phyloP scores from a whole-genome alignment of 495 filamentous ascomycete species.

The Niebla homalea region DNA sequence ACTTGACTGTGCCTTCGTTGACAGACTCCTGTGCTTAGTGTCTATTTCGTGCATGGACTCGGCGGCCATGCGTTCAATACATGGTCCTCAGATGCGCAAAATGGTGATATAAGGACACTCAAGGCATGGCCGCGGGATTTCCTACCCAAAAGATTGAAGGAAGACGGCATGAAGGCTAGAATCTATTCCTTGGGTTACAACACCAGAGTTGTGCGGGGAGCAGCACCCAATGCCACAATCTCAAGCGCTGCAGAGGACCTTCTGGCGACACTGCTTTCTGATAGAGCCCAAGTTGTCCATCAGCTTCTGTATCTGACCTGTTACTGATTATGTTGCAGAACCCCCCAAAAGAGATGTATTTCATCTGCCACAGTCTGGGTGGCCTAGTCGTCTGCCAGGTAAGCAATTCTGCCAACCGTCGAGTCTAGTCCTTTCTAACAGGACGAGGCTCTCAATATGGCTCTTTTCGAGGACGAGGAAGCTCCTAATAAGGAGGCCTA shows the following conservation, averaged over 20 bases:
- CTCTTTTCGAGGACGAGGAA: conserved; percentile 4
- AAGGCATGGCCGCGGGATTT: conserved; percentile 7
- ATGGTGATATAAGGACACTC: background rate
- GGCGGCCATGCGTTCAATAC: conserved; percentile 6
- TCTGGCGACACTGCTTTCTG: background rate
- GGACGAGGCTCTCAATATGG: conserved; percentile 3
- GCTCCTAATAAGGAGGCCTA: background rate
- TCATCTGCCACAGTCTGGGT: conserved; percentile 5
- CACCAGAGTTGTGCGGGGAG: background rate
- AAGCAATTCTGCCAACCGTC: background rate
- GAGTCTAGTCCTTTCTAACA: background rate
- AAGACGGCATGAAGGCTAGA: background rate
- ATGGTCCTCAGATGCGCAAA: conserved; percentile 1
- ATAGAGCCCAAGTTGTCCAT: background rate
- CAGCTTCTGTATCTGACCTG: background rate
- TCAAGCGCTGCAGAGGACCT: conserved; percentile 4
- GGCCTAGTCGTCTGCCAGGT: conserved; percentile 4
- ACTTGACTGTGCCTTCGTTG: background rate
- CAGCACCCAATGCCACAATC: conserved; percentile 3
- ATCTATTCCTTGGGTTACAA: conserved; percentile 5
- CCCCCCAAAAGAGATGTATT: conserved; percentile 3
- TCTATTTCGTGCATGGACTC: conserved; percentile 2
- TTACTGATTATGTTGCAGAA: background rate
- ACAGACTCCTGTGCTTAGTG: background rate
- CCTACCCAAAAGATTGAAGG: conserved; percentile 1